Evolutionary conservation across 306 rosid species (phyloP).

Genomic region (Sophora flavescens): DNA sequence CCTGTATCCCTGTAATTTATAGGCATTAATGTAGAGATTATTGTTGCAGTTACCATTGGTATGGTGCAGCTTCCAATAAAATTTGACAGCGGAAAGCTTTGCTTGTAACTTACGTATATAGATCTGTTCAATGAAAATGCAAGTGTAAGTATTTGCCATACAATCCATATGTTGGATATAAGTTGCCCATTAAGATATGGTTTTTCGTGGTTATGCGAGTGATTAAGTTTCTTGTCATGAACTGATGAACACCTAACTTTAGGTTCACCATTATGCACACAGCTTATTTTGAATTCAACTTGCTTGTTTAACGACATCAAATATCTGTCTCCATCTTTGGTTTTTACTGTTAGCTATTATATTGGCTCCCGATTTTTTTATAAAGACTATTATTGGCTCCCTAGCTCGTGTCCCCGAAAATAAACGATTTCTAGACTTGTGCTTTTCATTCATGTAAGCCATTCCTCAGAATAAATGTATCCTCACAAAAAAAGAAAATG

Average conservation of each 20-base stretch:
- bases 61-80: conserved; percentile 39
- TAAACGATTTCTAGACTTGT: not conserved
- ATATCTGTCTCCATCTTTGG: not conserved
- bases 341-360: not conserved
- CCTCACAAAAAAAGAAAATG: not conserved
- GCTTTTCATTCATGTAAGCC: not conserved
- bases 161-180: conserved; percentile 31
- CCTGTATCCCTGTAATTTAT: conserved; percentile 31
- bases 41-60: conserved; percentile 41
- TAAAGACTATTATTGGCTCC: not conserved
- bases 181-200: conserved; percentile 18
- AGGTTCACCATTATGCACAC: not conserved
- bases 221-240: not conserved
- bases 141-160: conserved; percentile 39
- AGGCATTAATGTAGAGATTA: conserved; percentile 39
- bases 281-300: not conserved
- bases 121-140: conserved; percentile 33
- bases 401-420: not conserved
- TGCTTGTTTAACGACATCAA: not conserved
- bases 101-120: conserved; percentile 41
- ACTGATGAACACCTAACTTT: not conserved
- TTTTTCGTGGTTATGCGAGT: not conserved
- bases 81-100: conserved; percentile 38
- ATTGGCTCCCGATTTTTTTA: too few species aligned
- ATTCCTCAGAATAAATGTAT: not conserved